Evolutionary conservation across 306 rosid genomes (phyloP).

Genomic region (Trifolium dubium): DNA sequence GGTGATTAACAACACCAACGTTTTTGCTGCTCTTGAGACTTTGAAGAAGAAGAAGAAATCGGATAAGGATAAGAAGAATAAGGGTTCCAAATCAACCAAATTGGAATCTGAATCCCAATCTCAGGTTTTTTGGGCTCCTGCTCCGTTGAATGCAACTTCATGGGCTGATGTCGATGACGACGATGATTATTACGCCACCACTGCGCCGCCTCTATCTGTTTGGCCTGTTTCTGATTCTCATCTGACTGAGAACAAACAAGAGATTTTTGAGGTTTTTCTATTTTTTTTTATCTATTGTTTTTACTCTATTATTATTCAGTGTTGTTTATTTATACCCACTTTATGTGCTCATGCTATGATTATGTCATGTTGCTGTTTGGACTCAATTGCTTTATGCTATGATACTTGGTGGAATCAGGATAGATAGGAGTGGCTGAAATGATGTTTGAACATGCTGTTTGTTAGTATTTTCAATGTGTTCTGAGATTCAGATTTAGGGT

Average conservation of each 20-base stretch:
- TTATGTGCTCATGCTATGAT: neutral
- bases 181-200: slow-evolving; percentile 69
- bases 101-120: slow-evolving; percentile 12
- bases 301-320: neutral
- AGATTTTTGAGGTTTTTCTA: neutral
- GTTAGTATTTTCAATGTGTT: neutral
- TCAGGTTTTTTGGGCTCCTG: slow-evolving; percentile 67
- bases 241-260: slow-evolving; percentile 33
- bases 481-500: neutral
- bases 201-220: slow-evolving; percentile 60
- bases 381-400: neutral
- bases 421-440: neutral
- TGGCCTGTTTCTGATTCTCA: slow-evolving; percentile 46
- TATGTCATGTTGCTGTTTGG: neutral
- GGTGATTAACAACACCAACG: slow-evolving; percentile 62
- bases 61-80: slow-evolving; percentile 35
- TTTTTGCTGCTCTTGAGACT: slow-evolving; percentile 78
- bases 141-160: slow-evolving; percentile 57
- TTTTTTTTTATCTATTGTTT: neutral
- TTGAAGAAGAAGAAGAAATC: slow-evolving; percentile 71
- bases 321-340: neutral
- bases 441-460: slow-evolving; percentile 15
- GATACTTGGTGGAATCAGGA: neutral
- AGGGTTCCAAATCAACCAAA: slow-evolving; percentile 9
- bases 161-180: slow-evolving; percentile 89